Percentiles rank a stretch among this genome's conserved stretches.
Evolutionary conservation across 768 basidiomycete species (phyloP).

Genomic region (Kwoniella sp.): DNA sequence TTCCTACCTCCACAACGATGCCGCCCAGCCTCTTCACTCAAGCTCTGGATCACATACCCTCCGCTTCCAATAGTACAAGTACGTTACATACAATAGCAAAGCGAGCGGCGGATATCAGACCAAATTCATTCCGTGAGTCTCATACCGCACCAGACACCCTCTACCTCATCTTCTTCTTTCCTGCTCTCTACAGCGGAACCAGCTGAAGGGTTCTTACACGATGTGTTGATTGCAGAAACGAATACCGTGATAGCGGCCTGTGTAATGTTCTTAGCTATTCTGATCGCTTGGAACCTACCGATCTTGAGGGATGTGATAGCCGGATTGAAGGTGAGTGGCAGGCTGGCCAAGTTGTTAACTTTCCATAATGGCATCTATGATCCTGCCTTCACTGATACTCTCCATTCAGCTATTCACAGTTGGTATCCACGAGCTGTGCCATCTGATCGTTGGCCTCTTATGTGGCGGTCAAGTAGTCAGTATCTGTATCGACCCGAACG

Average conservation of each 20-base stretch:
- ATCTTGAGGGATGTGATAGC: conserved; percentile 51
- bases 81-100: not conserved
- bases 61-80: not conserved
- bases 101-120: not conserved
- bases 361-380: too few relatives aligned
- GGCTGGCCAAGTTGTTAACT: too few relatives aligned
- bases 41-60: not conserved
- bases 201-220: too few relatives aligned
- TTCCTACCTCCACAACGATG: not conserved
- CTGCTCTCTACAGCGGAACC: too few relatives aligned
- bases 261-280: conserved; percentile 49
- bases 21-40: not conserved
- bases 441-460: conserved; percentile 48
- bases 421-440: conserved; percentile 51
- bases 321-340: conserved; percentile 53
- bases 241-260: conserved; percentile 54
- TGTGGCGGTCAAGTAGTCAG: conserved; percentile 54
- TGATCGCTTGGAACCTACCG: conserved; percentile 54
- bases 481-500: conserved; percentile 53
- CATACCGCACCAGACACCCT: too few relatives aligned
- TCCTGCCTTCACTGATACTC: too few relatives aligned
- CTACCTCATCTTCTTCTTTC: too few relatives aligned
- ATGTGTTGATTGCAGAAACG: conserved; percentile 48
- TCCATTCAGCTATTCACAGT: conserved; percentile 53
- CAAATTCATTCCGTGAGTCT: conserved; percentile 1